phyloP scores from a whole-genome alignment of 345 rosid species.

The Streptanthus diversifolius region DNA sequence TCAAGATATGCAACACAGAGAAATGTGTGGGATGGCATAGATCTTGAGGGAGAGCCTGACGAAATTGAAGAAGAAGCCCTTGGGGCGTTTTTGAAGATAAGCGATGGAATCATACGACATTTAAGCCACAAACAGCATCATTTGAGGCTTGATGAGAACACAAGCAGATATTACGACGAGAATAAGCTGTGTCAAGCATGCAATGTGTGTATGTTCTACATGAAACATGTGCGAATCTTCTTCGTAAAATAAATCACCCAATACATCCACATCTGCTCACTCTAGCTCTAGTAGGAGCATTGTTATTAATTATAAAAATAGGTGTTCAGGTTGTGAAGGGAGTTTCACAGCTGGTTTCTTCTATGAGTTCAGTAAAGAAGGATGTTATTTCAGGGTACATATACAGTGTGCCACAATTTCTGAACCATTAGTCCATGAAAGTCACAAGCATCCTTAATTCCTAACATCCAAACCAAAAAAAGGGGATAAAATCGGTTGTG shows the following conservation, averaged over 20 bases:
- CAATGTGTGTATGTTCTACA: not conserved
- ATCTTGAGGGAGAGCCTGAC: not conserved
- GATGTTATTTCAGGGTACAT: not conserved
- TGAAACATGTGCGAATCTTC: not conserved
- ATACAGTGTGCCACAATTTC: too few species aligned
- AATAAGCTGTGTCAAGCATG: not conserved
- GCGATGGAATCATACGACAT: not conserved
- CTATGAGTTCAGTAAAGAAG: not conserved
- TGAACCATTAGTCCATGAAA: too few species aligned
- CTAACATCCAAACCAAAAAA: too few species aligned
- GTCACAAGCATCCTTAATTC: too few species aligned
- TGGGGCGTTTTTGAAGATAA: not conserved
- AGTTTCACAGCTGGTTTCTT: not conserved
- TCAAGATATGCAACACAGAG: not conserved
- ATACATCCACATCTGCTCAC: not conserved
- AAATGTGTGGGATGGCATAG: not conserved
- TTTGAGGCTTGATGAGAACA: not conserved
- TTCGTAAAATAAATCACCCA: not conserved
- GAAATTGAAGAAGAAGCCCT: not conserved
- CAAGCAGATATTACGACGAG: not conserved
- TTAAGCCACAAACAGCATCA: not conserved
- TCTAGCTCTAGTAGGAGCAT: too few species aligned
- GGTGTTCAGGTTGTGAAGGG: not conserved
- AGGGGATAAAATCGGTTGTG: too few species aligned
- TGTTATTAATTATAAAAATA: too few species aligned